A percentile compares a stretch with the other conserved stretches of the same genome.
Evolutionary conservation across 257 asterid genomes (phyloP).

Genomic region (Ehretia macrophylla): DNA sequence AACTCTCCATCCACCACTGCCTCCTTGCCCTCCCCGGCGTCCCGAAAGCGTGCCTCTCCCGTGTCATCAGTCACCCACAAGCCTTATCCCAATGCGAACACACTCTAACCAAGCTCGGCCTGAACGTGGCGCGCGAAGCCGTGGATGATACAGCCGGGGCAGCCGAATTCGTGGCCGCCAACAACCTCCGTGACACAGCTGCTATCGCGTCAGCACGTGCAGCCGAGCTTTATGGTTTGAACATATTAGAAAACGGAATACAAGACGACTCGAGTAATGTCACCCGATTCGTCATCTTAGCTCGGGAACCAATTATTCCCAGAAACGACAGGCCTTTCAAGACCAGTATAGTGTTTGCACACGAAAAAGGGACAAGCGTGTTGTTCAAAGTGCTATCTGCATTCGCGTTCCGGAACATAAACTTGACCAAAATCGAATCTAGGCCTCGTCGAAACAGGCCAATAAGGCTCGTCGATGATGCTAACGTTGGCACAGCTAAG

Average conservation of each 20-base stretch:
- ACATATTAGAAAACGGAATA: constrained; percentile 61
- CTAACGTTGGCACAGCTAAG: constrained; percentile 60
- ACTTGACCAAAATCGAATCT: constrained; percentile 79
- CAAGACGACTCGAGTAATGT: constrained; percentile 83
- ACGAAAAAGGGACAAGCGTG: constrained; percentile 72
- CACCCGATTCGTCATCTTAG: constrained; percentile 85
- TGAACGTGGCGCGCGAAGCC: constrained; percentile 63
- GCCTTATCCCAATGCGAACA: constrained; percentile 86
- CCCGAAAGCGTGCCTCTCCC: constrained; percentile 43
- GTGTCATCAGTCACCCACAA: constrained; percentile 89
- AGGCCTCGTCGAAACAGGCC: constrained; percentile 78
- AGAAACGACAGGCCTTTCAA: constrained; percentile 87
- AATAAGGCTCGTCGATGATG: constrained; percentile 61
- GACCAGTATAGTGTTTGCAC: constrained; percentile 86
- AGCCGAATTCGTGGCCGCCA: constrained; percentile 64
- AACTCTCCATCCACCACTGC: constrained; percentile 88
- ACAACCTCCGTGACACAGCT: constrained; percentile 67
- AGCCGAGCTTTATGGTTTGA: constrained; percentile 70
- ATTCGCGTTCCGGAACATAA: constrained; percentile 75
- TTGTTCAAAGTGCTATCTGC: constrained; percentile 81
- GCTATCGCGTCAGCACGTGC: constrained; percentile 90
- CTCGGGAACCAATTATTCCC: constrained; percentile 82
- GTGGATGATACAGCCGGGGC: constrained; percentile 90
- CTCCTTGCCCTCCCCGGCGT: constrained; percentile 79
- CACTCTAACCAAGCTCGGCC: constrained; percentile 61